phyloP scores from a whole-genome alignment of 352 stramenopile species.

The Globisporangium heterothallicum region DNA sequence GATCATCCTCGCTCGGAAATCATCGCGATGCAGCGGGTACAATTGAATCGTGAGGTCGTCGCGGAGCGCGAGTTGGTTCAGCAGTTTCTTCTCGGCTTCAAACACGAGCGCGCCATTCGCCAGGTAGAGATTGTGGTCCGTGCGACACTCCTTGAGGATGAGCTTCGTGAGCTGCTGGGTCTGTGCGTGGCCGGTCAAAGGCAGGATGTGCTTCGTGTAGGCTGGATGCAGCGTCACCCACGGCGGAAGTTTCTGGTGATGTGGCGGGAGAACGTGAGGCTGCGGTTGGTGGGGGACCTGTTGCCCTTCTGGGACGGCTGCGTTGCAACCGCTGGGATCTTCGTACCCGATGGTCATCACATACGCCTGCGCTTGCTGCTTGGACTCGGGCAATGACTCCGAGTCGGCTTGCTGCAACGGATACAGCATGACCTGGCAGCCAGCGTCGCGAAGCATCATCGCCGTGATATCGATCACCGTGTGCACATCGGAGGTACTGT shows the following conservation, averaged over 20 bases:
- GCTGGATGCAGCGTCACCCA: slow-evolving; percentile 43
- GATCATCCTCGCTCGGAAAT: slow-evolving; percentile 37
- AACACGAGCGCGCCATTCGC: slow-evolving; percentile 26
- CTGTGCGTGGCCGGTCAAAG: slow-evolving; percentile 39
- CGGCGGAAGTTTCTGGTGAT: slow-evolving; percentile 20
- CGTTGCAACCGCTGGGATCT: slow-evolving; percentile 6
- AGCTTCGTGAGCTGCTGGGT: slow-evolving; percentile 54
- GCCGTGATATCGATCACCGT: slow-evolving; percentile 29
- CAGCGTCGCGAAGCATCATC: slow-evolving; percentile 29
- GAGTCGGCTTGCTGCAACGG: slow-evolving; percentile 24
- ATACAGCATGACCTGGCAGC: slow-evolving; percentile 39
- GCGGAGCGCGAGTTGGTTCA: slow-evolving; percentile 29
- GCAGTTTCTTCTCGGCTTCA: slow-evolving; percentile 30
- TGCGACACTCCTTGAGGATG: slow-evolving; percentile 35
- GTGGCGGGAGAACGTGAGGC: slow-evolving; percentile 6
- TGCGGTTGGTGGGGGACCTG: not conserved
- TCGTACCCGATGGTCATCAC: slow-evolving; percentile 35
- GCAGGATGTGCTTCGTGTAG: slow-evolving; percentile 37
- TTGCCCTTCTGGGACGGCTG: slow-evolving; percentile 7
- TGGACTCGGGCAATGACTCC: slow-evolving; percentile 18
- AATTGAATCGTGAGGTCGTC: slow-evolving; percentile 24
- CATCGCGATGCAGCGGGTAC: slow-evolving; percentile 58
- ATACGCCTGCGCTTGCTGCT: slow-evolving; percentile 39
- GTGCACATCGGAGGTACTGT: slow-evolving; percentile 30
- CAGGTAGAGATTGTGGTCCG: slow-evolving; percentile 34